A percentile compares a stretch with the other conserved stretches of the same genome.
phyloP scores from a whole-genome alignment of 2,329 filamentous ascomycete species.

The Nannizziopsis barbatae region DNA sequence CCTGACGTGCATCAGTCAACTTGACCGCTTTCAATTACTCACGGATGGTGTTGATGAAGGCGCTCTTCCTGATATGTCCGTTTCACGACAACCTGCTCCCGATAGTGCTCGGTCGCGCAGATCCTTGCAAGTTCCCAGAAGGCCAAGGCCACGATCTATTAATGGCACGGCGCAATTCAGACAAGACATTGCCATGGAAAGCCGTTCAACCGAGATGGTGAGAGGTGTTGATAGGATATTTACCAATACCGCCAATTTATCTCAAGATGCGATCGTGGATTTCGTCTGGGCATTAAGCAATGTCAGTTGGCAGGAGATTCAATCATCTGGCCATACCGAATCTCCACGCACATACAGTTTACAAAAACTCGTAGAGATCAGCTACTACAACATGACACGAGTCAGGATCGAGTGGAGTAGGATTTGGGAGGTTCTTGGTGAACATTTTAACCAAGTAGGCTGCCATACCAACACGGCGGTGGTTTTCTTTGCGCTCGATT shows the following conservation, averaged over 20 bases:
- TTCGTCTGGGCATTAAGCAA: conserved; percentile 88
- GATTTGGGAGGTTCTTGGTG: conserved; percentile 94
- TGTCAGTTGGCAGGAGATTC: conserved; percentile 98
- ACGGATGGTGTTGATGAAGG: conserved; percentile 91
- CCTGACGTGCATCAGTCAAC: conserved; percentile 85
- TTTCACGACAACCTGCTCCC: conserved; percentile 58
- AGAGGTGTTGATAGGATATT: conserved; percentile 92
- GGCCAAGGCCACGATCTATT: conserved; percentile 37
- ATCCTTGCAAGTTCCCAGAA: conserved; percentile 49
- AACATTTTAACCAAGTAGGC: conserved; percentile 96
- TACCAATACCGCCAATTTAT: conserved; percentile 86
- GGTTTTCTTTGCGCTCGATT: conserved; percentile 95
- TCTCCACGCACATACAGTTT: conserved; percentile 93
- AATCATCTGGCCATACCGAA: conserved; percentile 90
- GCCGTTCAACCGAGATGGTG: conserved; percentile 83
- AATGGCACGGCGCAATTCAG: conserved; percentile 49
- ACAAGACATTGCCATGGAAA: conserved; percentile 79
- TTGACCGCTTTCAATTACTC: conserved; percentile 89
- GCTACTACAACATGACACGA: conserved; percentile 98
- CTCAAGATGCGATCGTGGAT: conserved; percentile 86
- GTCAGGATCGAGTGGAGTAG: conserved; percentile 97
- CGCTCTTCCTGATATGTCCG: conserved; percentile 69
- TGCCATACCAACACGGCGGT: conserved; percentile 94
- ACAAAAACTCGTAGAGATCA: conserved; percentile 97
- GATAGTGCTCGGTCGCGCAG: conserved; percentile 50